Conservation (phyloP, 345 rosid species). For the Lepidium aucheri region DNA sequence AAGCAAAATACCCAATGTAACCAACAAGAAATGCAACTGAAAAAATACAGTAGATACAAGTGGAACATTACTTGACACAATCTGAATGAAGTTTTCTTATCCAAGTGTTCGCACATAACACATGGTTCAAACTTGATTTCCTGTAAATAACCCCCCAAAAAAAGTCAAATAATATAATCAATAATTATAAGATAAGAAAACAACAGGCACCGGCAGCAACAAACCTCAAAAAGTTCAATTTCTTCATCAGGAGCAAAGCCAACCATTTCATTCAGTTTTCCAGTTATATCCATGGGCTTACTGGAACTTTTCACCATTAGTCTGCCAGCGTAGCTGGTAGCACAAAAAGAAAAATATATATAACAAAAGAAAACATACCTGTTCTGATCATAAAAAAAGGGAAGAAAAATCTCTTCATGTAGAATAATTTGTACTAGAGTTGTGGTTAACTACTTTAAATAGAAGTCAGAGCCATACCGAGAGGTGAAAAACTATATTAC, state of each 20-base stretch:
- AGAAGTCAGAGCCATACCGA: neutral
- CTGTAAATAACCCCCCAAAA: conserved; percentile 31
- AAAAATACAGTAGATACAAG: neutral
- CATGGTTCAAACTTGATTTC: conserved; percentile 89
- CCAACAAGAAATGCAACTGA: neutral
- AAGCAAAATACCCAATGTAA: conserved; percentile 12
- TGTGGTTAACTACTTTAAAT: neutral
- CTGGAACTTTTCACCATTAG: conserved; percentile 72
- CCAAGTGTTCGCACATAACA: conserved; percentile 84
- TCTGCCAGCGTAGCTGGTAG: conserved; percentile 61
- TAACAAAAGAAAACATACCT: neutral
- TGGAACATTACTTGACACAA: conserved; percentile 53
- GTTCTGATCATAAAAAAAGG: neutral
- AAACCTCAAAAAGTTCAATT: conserved; percentile 87
- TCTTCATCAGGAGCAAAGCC: conserved; percentile 83
- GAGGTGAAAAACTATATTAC: conserved; percentile 29
- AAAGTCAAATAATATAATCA: neutral
- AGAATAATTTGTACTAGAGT: neutral
- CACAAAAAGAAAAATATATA: neutral
- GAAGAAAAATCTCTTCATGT: neutral
- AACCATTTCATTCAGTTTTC: conserved; percentile 78
- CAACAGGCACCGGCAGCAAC: conserved; percentile 2
- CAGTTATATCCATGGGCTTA: conserved; percentile 66
- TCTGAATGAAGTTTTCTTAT: conserved; percentile 62
- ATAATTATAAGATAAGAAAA: neutral